Evolutionary conservation across 2,329 filamentous ascomycete genomes (phyloP).

Genomic region (Harringtonia lauricola): DNA sequence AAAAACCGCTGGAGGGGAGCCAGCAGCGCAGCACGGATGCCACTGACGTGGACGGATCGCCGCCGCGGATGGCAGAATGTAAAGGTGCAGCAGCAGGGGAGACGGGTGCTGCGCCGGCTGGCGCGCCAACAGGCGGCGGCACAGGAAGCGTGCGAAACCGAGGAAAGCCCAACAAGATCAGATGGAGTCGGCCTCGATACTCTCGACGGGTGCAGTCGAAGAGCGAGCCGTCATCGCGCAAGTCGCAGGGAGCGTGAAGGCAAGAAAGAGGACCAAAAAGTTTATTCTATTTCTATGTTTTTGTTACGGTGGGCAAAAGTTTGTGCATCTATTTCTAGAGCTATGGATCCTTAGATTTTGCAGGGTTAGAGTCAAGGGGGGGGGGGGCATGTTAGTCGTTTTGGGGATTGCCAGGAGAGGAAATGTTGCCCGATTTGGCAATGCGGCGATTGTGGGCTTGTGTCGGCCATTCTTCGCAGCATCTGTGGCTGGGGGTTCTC

Average conservation of each 20-base stretch:
- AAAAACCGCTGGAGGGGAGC: background rate
- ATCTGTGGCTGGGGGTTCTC: too few species aligned
- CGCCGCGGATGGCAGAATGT: background rate
- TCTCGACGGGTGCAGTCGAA: slow-evolving; percentile 35
- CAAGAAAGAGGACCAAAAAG: background rate
- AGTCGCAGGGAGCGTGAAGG: background rate
- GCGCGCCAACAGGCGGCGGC: too few species aligned
- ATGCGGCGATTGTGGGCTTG: too few species aligned
- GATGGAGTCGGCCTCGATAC: slow-evolving; percentile 19
- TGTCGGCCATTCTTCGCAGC: too few species aligned
- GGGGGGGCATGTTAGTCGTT: too few species aligned
- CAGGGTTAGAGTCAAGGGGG: background rate
- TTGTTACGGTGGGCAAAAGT: background rate
- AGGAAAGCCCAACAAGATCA: slow-evolving; percentile 7
- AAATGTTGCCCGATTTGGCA: too few species aligned
- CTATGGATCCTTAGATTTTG: background rate
- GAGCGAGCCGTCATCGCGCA: slow-evolving; percentile 23
- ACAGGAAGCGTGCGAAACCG: slow-evolving; percentile 6
- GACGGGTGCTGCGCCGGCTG: too few species aligned
- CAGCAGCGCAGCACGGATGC: slow-evolving; percentile 8
- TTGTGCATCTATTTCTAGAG: background rate
- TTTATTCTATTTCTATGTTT: background rate
- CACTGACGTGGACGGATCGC: slow-evolving; percentile 3
- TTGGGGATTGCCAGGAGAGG: too few species aligned
- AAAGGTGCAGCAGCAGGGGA: background rate